A percentile compares a stretch with the other conserved stretches of the same genome.
These are phyloP conservation scores for Rhizopogon vulgaris DNA, from an alignment of 768 basidiomycete genomes.

Conservation along the genomic window DNA sequence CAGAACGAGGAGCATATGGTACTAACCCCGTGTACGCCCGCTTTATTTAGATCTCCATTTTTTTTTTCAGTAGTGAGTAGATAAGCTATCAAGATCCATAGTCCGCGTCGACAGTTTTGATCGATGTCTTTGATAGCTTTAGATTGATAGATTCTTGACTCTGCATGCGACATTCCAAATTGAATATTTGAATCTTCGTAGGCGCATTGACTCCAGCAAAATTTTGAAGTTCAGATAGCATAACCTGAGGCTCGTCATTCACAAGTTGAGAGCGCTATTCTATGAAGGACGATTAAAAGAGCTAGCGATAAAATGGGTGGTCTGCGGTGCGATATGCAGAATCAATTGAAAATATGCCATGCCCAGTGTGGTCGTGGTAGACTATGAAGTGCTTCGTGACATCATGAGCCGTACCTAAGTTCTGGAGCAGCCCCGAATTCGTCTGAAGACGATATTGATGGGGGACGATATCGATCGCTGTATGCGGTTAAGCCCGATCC, in stretches of 20 bases:
- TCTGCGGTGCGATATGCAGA: neutral
- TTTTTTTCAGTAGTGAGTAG: neutral
- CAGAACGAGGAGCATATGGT: slow-evolving; percentile 82
- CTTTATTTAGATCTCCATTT: neutral
- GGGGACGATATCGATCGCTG: slow-evolving; percentile 1
- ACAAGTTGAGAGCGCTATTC: too few species aligned
- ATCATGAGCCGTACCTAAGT: neutral
- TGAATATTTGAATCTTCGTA: too few species aligned
- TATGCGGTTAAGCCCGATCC: slow-evolving; percentile 13
- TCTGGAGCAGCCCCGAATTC: slow-evolving; percentile 14
- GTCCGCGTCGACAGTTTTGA: too few species aligned
- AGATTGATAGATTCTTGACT: too few species aligned
- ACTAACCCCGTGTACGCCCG: slow-evolving; percentile 34
- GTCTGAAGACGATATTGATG: slow-evolving; percentile 17
- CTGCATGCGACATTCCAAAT: too few species aligned
- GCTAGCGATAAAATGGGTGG: neutral
- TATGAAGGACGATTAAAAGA: too few species aligned
- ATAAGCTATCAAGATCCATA: too few species aligned
- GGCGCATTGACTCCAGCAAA: too few species aligned
- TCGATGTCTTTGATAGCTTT: too few species aligned
- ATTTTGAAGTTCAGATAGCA: too few species aligned
- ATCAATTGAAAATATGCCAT: neutral
- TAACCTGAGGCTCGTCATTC: too few species aligned
- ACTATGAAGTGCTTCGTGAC: neutral
- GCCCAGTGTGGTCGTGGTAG: neutral